A percentile compares a stretch with the other conserved stretches of the same genome.
Conservation (phyloP, 106 monocot species). For the Dendrobium nobile region DNA sequence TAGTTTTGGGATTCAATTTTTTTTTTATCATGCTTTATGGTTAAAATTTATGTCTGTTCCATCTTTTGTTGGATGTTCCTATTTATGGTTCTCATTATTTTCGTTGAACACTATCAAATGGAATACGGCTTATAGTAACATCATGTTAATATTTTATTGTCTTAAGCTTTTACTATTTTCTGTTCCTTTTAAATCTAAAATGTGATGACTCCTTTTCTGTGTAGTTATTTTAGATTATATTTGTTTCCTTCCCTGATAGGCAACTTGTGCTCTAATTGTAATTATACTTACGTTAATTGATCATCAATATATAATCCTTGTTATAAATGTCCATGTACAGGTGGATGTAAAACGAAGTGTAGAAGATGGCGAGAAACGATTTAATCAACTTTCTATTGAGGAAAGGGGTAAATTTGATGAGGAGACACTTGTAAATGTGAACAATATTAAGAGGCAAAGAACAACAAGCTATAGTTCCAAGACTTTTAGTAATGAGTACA, state of each 20-base stretch:
- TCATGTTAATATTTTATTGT: not conserved
- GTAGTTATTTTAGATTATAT: not conserved
- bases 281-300: not conserved
- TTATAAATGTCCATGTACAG: constrained; percentile 15
- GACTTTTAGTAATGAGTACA: constrained; percentile 84
- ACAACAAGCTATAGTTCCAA: constrained; percentile 40
- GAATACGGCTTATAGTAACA: not conserved
- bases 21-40: not conserved
- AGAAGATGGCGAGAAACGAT: constrained; percentile 88
- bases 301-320: not conserved
- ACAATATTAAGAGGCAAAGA: constrained; percentile 81
- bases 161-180: not conserved
- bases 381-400: constrained; percentile 90
- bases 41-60: not conserved
- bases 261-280: not conserved
- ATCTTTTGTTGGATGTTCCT: not conserved
- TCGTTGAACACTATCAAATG: not conserved
- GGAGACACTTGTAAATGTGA: constrained; percentile 97
- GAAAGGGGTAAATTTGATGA: constrained; percentile 98
- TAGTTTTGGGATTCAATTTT: not conserved
- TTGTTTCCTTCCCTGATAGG: not conserved
- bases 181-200: not conserved
- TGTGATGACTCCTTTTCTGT: not conserved
- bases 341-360: constrained; percentile 76
- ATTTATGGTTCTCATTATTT: not conserved